Evolutionary conservation across 78 protist genomes (phyloP), one percentile per base, ranked within the genome.

Genomic region (Dictyostelium purpureum): DNA sequence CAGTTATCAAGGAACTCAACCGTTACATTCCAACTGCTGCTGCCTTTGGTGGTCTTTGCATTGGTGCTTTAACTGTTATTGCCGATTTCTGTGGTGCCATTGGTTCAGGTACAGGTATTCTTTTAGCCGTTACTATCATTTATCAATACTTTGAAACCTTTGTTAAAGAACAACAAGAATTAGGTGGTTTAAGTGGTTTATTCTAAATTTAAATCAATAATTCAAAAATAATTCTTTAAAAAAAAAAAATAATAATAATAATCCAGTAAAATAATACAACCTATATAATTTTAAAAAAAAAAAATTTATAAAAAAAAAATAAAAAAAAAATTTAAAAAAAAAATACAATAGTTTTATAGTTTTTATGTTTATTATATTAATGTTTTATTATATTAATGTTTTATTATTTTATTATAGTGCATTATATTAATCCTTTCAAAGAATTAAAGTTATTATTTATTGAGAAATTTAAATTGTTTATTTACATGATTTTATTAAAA

Each of bases 21-120:
- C 96, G 98, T 56, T 99, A 99, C 98, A 99, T 99, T 96, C 99
- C 99, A 63, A 97, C 95, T 24, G 99, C 99, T 9, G 99, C 99
- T 4, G 97, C 99, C 18, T 98, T 99, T 40, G 99, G 99, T 21
- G 99, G 99, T 47, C 97, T 99, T 89, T 97, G 99, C 96, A 98
- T 99, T 73, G 99, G 99, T 43, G 98, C 99, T 24, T 95, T 99
- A 75, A 96, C 99, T 40, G 95, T 99, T 70, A 61, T 88, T 2
- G 99, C 99, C 37, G 99, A 99, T 91, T 96, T 99, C 66, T 35
- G 98, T 79, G 97, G 98, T 51, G 96, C 97, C 24, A 97, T 98
- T 65, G 99, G 99, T 45, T 96, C 98, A 26, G 99, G 99, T 59
- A 99, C 99, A 5, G 99, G 99, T 79, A 99, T 99, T 89, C 96